A percentile compares a stretch with the other conserved stretches of the same genome.
Conservation (phyloP, 306 rosid species). For the Mimosa bimucronata region DNA sequence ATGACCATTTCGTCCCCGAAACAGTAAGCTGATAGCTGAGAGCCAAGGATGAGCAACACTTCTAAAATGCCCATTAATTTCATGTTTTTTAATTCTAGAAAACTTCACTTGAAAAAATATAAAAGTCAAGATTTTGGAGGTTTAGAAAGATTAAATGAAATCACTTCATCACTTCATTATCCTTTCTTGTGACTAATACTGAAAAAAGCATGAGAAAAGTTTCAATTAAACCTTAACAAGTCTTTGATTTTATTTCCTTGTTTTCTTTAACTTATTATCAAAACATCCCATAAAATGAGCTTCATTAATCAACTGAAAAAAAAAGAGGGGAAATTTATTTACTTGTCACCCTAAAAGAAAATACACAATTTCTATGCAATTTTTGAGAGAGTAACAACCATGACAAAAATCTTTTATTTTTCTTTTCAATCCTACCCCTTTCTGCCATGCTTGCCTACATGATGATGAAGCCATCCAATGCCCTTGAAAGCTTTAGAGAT, state of each 20-base stretch:
- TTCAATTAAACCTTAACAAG: not conserved
- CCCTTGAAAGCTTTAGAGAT: slow-evolving; percentile 90
- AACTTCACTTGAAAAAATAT: not conserved
- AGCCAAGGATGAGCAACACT: not conserved
- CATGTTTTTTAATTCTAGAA: not conserved
- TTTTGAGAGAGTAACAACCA: slow-evolving; percentile 30
- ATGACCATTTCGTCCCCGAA: not conserved
- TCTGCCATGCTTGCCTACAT: slow-evolving; percentile 66
- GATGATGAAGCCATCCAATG: slow-evolving; percentile 77
- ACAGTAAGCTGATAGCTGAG: not conserved
- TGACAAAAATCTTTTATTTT: slow-evolving; percentile 10
- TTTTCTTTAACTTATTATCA: no score
- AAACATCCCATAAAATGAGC: not conserved
- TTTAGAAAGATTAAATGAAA: not conserved
- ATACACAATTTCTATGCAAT: slow-evolving; percentile 46
- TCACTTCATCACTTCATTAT: not conserved
- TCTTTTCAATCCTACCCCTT: slow-evolving; percentile 52
- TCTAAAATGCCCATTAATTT: not conserved
- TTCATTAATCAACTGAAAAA: slow-evolving; percentile 4
- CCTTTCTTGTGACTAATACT: not conserved
- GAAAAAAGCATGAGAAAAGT: not conserved
- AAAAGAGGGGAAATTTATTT: slow-evolving; percentile 47
- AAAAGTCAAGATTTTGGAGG: not conserved
- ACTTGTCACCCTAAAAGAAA: slow-evolving; percentile 37
- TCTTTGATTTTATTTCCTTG: not conserved